Conservation (phyloP, 176 grass and related monocot species). For the Aegilops sharonensis region DNA sequence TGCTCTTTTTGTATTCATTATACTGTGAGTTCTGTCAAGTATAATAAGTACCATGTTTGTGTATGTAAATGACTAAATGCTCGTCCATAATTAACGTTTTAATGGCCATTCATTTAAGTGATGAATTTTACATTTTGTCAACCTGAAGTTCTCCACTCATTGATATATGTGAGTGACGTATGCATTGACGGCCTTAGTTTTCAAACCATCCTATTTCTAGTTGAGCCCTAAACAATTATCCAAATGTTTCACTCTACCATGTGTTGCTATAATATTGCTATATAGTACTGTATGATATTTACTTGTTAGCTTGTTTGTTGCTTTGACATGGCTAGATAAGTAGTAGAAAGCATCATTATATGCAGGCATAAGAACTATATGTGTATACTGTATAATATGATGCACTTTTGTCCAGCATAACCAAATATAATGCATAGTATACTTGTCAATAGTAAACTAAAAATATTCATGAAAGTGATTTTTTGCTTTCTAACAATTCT, state of each 20-base stretch:
- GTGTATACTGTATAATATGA: not conserved
- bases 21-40: not conserved
- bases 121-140: not conserved
- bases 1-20: not conserved
- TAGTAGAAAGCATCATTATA: not conserved
- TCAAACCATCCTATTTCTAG: not conserved
- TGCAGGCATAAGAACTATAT: not conserved
- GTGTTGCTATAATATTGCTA: not conserved
- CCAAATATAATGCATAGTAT: not conserved
- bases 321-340: not conserved
- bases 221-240: not conserved
- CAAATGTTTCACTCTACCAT: not conserved
- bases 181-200: not conserved
- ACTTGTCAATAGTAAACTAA: not conserved
- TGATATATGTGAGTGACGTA: not conserved
- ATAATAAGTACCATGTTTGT: not conserved
- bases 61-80: constrained; percentile 6
- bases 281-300: not conserved
- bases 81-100: not conserved
- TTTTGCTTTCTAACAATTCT: not conserved
- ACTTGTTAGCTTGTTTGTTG: not conserved
- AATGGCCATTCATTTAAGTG: not conserved
- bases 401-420: not conserved
- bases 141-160: not conserved
- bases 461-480: not conserved